Evolutionary conservation across 495 filamentous ascomycete genomes (phyloP), one percentile per base, ranked within the genome.

Genomic region (Hyaloscypha finlandica): DNA sequence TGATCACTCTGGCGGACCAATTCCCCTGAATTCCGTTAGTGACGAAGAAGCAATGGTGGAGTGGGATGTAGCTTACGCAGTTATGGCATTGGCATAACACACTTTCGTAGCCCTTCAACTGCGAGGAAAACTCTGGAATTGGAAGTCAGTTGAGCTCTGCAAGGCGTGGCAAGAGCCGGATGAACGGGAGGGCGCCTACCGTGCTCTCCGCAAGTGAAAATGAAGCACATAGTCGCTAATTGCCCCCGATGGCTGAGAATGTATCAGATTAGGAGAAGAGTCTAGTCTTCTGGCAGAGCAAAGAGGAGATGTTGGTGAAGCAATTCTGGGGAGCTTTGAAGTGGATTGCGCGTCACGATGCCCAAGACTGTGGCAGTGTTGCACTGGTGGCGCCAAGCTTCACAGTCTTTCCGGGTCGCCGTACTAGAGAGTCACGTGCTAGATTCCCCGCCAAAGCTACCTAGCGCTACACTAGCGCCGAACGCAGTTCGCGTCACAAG

Each of bases 141-240:
- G 20, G 14, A 63, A 52, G 31, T 45, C 19, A 20, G 52, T 39
- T 64, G 20, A 62, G 42, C 42, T 48, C 42, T 48, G 16, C 42
- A 19, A 48, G 16, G 42, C 8, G 42, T 48, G 42, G 42, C 42
- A 48, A 16, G 11, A 48, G 42, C 42, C 42, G 30, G 57, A 37
- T 42, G 16, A 3, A 14, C 20, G 57, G 33, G 35, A 52, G 37
- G 29, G 42, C 16, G 9, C 68, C 3, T 56, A 74, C 83, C 83
- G 72, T 83, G 80, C 69, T 86, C 81, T 70, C 84, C 84, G 68
- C 83, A 86, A 62, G 83, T 85, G 71, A 86, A 86, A 59, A 86
- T 79, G 51, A 86, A 69, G 75, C 83, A 86, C 83, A 86, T 85
- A 48, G 9, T 48, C 16, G 42, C 42, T 48, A 19, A 19, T 14